Base-by-base conservation (phyloP, 1,284 basidiomycete species). In the Takashimella koratensis region DNA sequence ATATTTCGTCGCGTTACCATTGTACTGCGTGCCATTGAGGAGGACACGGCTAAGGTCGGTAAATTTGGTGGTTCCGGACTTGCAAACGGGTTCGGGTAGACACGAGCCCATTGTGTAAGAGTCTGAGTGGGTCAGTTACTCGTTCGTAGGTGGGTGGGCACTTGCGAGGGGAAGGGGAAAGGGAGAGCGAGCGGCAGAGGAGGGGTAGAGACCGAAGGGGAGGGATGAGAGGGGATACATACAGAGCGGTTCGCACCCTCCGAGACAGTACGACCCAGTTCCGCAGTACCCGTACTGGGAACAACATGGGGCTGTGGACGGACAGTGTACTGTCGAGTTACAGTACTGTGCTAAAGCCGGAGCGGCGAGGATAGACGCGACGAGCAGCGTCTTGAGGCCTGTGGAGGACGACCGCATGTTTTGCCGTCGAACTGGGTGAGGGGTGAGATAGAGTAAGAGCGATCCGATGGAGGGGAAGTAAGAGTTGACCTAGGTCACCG, bases 251-350 rank as follows among this genome's bases (percentile, higher is more conserved):
- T 91, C 83, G 75, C 90, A 92, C 10, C 89, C 89, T 43, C 86
- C 87, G 24, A 89, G 77, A 66, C 88, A 90, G 72, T 84, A 89
- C 4, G 60, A 36, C 2, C 79, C 84, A 16, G 71, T 76, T 4
- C 86, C 85, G 65, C 87, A 89, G 65, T 83, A 88, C 3, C 87
- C 86, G 60, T 81, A 87, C 79, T 87, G 83, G 67, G 85, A 86
- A 76, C 87, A 88, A 70, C 87, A 89, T 4, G 87, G 87, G 2
- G 81, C 81, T 12, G 76, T 73, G 1, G 78, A 65, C 16, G 83
- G 79, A 64, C 87, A 88, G 2, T 62, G 77, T 13, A 61, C 22
- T 3, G 54, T 63, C 3, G 63, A 54, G 40, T 64, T 61, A 52
- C 68, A 70, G 4, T 40, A 36, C 30, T 36, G 30, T 8, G 30